phyloP scores from a whole-genome alignment of 2,329 filamentous ascomycete species.

The Colletotrichum sp. region DNA sequence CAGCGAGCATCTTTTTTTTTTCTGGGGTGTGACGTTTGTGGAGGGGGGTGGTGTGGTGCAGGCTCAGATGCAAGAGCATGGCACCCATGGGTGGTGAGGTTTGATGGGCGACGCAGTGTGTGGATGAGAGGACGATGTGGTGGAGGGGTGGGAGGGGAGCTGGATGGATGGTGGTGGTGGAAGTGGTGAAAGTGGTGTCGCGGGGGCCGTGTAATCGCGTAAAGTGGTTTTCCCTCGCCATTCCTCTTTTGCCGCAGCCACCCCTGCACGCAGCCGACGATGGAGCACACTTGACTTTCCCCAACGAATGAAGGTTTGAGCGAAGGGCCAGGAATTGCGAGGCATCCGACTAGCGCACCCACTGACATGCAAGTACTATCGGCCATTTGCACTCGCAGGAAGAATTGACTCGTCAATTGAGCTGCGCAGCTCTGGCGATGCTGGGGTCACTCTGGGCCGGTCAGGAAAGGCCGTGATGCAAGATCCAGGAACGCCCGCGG shows the following conservation, averaged over 20 bases:
- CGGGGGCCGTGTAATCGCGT: constrained; percentile 35
- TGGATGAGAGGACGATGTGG: not conserved
- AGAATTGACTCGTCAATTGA: constrained; percentile 23
- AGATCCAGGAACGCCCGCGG: constrained; percentile 23
- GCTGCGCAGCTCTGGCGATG: not conserved
- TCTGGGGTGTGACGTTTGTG: constrained; percentile 15
- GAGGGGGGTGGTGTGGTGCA: not conserved
- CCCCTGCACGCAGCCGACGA: constrained; percentile 26
- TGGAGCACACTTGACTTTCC: constrained; percentile 11
- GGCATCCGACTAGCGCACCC: constrained; percentile 15
- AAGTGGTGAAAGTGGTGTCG: constrained; percentile 1
- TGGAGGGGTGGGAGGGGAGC: constrained; percentile 25
- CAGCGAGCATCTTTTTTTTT: constrained; percentile 1
- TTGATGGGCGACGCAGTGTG: not conserved
- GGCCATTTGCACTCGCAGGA: not conserved
- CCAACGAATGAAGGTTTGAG: constrained; percentile 5
- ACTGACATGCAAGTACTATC: constrained; percentile 17
- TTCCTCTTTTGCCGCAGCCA: constrained; percentile 23
- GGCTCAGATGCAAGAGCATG: constrained; percentile 6
- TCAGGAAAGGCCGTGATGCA: constrained; percentile 13
- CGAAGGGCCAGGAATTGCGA: constrained; percentile 9
- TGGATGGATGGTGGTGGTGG: constrained; percentile 11
- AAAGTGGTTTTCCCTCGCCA: constrained; percentile 35
- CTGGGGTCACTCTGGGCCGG: not conserved
- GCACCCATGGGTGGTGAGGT: not conserved